Conservation (phyloP, 176 grass and related monocot genomes). For the Otatea glauca region DNA sequence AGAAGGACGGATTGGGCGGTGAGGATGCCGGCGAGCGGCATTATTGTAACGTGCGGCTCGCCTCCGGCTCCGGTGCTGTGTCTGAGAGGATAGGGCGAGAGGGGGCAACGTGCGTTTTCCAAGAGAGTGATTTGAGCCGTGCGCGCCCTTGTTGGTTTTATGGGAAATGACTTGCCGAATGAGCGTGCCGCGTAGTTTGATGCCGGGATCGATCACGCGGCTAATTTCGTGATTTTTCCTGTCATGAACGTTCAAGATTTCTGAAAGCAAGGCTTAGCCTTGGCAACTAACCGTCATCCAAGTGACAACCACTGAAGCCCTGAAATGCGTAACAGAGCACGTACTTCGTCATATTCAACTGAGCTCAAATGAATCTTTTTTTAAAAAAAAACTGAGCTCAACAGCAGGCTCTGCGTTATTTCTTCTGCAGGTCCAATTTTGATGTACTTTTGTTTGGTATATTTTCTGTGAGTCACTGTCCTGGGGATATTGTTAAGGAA, state of each 20-base stretch:
- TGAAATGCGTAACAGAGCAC: not conserved
- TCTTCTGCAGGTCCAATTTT: not conserved
- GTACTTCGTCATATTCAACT: not conserved
- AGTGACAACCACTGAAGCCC: not conserved
- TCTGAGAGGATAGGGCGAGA: not conserved
- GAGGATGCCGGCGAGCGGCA: slow-evolving; percentile 24
- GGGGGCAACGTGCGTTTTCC: slow-evolving; percentile 12
- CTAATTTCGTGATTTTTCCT: not conserved
- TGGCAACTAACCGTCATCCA: not conserved
- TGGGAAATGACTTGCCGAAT: not conserved
- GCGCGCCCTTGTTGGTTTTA: slow-evolving; percentile 32
- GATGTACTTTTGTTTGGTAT: not conserved
- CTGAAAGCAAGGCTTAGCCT: not conserved
- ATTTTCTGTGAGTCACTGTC: not conserved
- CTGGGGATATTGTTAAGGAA: too few relatives aligned
- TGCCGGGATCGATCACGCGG: not conserved
- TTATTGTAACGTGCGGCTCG: not conserved
- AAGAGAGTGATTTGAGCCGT: not conserved
- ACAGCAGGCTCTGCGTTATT: not conserved
- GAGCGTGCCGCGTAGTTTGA: not conserved
- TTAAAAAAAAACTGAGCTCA: not conserved
- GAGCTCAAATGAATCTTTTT: not conserved
- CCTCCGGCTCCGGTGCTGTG: not conserved
- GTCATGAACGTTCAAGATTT: not conserved
- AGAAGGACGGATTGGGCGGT: not conserved